These are phyloP conservation scores for Starmera stellimalicola DNA, from an alignment of 1,139 yeast genomes.

Conservation along the genomic window DNA sequence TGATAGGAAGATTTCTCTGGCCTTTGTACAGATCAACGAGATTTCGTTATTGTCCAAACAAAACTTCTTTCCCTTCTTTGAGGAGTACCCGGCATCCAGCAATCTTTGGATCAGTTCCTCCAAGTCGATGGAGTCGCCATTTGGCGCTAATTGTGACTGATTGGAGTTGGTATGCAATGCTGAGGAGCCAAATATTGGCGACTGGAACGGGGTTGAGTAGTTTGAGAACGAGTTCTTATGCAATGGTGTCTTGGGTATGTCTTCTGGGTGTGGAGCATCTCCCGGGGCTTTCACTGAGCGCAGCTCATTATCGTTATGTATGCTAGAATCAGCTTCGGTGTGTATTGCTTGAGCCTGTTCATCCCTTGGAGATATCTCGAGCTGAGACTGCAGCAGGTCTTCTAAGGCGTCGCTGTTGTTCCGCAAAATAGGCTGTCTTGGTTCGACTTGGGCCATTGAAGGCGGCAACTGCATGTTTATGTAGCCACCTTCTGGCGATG, in stretches of 20 bases:
- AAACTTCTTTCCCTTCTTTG: constrained; percentile 73
- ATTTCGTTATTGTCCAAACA: constrained; percentile 86
- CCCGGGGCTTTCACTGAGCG: neutral
- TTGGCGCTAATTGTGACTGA: constrained; percentile 6
- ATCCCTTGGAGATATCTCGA: neutral
- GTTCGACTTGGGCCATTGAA: constrained; percentile 58
- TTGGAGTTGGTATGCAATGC: too few relatives aligned
- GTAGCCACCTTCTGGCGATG: constrained; percentile 11
- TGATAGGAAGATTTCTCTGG: constrained; percentile 77
- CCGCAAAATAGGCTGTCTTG: constrained; percentile 57
- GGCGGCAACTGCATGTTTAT: constrained; percentile 40
- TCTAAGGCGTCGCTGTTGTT: constrained; percentile 22
- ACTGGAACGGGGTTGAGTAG: constrained; percentile 17
- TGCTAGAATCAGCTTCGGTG: constrained; percentile 3
- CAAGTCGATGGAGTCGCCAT: constrained; percentile 46
- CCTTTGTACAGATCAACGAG: constrained; percentile 73
- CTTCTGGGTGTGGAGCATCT: neutral
- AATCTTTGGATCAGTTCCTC: constrained; percentile 86
- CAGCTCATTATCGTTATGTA: neutral
- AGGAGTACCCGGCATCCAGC: constrained; percentile 91
- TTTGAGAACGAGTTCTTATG: constrained; percentile 15
- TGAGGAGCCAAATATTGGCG: too few relatives aligned
- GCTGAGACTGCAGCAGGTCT: constrained; percentile 15
- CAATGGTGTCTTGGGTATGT: constrained; percentile 11
- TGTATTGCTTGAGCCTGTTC: constrained; percentile 1